Evolutionary conservation across 768 basidiomycete genomes (phyloP).

Genomic region (Phaeolepiota aurea): DNA sequence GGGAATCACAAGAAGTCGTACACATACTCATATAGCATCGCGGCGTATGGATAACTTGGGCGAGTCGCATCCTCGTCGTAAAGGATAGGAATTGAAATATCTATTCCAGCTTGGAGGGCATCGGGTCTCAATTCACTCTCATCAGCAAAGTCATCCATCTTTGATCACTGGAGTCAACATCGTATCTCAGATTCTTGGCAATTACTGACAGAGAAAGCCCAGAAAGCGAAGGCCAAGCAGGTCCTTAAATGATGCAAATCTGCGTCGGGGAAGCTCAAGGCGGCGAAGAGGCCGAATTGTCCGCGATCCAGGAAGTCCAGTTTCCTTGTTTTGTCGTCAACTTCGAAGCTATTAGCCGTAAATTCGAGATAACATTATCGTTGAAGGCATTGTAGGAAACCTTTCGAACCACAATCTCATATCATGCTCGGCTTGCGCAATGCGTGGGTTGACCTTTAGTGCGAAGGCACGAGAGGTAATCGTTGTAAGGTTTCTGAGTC

Average conservation of each 20-base stretch:
- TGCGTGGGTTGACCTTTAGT: constrained; percentile 4
- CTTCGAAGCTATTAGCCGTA: constrained; percentile 5
- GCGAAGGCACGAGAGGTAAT: constrained; percentile 7
- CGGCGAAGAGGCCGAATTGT: constrained; percentile 12
- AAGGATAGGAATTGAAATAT: constrained; percentile 9
- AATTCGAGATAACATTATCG: not conserved
- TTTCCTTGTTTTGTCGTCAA: constrained; percentile 5
- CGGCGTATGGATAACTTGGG: constrained; percentile 9
- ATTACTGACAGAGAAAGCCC: constrained; percentile 14
- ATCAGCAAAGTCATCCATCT: constrained; percentile 19
- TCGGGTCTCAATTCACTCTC: constrained; percentile 15
- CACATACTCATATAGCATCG: constrained; percentile 14
- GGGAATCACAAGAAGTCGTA: not conserved
- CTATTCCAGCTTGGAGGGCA: constrained; percentile 8
- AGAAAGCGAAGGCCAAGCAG: constrained; percentile 15
- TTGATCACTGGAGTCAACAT: not conserved
- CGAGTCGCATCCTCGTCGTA: constrained; percentile 1
- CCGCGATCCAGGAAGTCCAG: constrained; percentile 9
- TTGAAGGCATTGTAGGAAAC: not conserved
- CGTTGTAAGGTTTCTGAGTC: constrained; percentile 1
- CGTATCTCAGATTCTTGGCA: not conserved
- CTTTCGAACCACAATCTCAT: constrained; percentile 6
- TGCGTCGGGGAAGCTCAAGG: constrained; percentile 13
- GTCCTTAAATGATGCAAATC: constrained; percentile 13
- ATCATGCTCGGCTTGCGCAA: constrained; percentile 3